phyloP scores from a whole-genome alignment of 1,284 basidiomycete genomes.

The Takashimella koratensis region DNA sequence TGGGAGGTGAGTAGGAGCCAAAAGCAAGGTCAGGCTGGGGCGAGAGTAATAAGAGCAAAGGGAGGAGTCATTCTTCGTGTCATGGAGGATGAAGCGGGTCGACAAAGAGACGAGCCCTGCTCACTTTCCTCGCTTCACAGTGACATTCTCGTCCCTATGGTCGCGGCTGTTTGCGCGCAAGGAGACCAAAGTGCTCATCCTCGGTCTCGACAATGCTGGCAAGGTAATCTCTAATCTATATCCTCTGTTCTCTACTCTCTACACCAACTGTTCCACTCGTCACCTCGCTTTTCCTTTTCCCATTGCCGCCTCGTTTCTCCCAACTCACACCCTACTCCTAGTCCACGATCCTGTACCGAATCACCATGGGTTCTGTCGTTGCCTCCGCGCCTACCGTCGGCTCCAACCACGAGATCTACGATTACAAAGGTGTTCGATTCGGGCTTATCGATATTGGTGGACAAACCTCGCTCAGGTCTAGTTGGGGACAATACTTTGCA shows the following conservation, averaged over 20 bases:
- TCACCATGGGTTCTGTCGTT: conserved; percentile 54
- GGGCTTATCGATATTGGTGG: conserved; percentile 53
- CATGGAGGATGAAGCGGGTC: too few relatives aligned
- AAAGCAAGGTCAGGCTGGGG: too few relatives aligned
- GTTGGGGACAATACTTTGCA: conserved; percentile 51
- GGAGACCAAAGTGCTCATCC: conserved; percentile 52
- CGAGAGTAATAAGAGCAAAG: too few relatives aligned
- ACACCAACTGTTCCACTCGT: too few relatives aligned
- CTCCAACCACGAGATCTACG: conserved; percentile 50
- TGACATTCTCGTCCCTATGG: conserved; percentile 50
- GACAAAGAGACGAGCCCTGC: too few relatives aligned
- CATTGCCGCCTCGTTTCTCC: not conserved
- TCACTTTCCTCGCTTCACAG: conserved; percentile 20
- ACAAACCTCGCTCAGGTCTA: conserved; percentile 49
- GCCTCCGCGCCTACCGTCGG: conserved; percentile 54
- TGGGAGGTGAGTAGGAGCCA: too few relatives aligned
- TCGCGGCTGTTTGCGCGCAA: conserved; percentile 50
- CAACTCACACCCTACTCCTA: conserved; percentile 7
- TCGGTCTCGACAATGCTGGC: conserved; percentile 53
- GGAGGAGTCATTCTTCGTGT: too few relatives aligned
- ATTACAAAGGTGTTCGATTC: conserved; percentile 54
- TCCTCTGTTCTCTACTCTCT: not conserved
- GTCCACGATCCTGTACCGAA: conserved; percentile 53
- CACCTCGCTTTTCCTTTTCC: not conserved
- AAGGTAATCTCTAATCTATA: conserved; percentile 42